Base-by-base conservation (phyloP, 495 filamentous ascomycete genomes). In the Daldinia decipiens region DNA sequence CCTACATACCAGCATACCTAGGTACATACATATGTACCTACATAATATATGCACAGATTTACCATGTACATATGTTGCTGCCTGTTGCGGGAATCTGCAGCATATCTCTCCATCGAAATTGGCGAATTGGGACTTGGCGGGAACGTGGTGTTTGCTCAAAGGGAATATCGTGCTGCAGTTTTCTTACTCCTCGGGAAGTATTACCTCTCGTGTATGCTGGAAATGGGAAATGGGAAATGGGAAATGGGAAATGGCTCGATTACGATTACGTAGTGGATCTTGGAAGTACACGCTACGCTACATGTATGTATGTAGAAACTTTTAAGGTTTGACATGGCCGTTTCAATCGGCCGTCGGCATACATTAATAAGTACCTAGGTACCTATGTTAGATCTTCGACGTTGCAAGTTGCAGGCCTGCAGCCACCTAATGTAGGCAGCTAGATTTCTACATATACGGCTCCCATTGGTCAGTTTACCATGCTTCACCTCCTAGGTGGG, bases 281-380 rank as follows among this genome's bases (percentile, higher is more conserved):
- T 47, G 7, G n/a, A 9, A 45, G 15, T 43, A 24, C 21, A 24
- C 2, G 2, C 12, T 6, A 45, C 40, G 15, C 40, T 34, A 27
- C 1, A 11, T 11, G 3, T 2, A 24, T 24, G 9, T 34, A 34
- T 12, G 15, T 47, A 47, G 43, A 47, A 17, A 47, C 43, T 19
- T 47, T 21, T 47, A 21, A 47, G 43, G 43, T 47, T 47, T 47
- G 43, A 47, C 19, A 21, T 47, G 43, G 43, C 43, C 43, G 43
- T 47, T 47, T 47, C 21, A 47, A 47, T 47, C 43, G 43, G 43
- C 19, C 43, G 19, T 24, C 17, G 43, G 43, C 40, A 39, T 39
- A 39, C 32, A 34, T 12, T 34, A 17, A 0, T 32, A 32, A 11
- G 8, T 39, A 39, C 36, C 5, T 45, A 31, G 7, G 6, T 45